Percentiles rank a stretch among this genome's conserved stretches.
phyloP scores from a whole-genome alignment of 2,329 filamentous ascomycete species.

The Fonsecaea multimorphosa region DNA sequence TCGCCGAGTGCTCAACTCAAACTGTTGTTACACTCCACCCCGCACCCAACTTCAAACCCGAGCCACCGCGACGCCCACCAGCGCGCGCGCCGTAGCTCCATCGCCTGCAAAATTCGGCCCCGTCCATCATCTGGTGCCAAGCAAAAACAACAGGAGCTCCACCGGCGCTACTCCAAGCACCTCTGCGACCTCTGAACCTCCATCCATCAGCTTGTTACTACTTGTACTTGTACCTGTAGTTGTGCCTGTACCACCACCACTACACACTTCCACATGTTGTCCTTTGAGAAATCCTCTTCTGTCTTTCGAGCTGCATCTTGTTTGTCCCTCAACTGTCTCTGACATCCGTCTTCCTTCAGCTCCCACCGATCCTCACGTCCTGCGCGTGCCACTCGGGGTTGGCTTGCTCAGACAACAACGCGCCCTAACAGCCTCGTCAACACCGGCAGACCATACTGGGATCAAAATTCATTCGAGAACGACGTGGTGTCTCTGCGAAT shows the following conservation, averaged over 20 bases:
- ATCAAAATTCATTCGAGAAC: background rate
- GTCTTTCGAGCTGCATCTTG: background rate
- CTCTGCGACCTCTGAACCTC: slow-evolving; percentile 11
- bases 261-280: slow-evolving; percentile 17
- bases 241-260: slow-evolving; percentile 12
- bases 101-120: slow-evolving; percentile 11
- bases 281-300: slow-evolving; percentile 16
- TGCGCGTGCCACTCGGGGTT: slow-evolving; percentile 19
- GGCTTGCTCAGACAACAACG: slow-evolving; percentile 15
- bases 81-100: slow-evolving; percentile 4
- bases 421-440: slow-evolving; percentile 23
- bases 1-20: too few relatives aligned
- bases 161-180: background rate
- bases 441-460: slow-evolving; percentile 8
- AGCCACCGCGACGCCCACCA: background rate
- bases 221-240: slow-evolving; percentile 10
- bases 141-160: slow-evolving; percentile 37
- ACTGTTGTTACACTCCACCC: background rate
- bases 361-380: background rate
- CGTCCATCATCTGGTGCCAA: slow-evolving; percentile 29
- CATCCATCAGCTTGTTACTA: background rate
- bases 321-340: slow-evolving; percentile 14
- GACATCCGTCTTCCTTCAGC: slow-evolving; percentile 11
- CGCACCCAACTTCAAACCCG: background rate
- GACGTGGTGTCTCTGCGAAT: background rate